phyloP scores from a whole-genome alignment of 78 protist species.

The Tieghemostelium lacteum region DNA sequence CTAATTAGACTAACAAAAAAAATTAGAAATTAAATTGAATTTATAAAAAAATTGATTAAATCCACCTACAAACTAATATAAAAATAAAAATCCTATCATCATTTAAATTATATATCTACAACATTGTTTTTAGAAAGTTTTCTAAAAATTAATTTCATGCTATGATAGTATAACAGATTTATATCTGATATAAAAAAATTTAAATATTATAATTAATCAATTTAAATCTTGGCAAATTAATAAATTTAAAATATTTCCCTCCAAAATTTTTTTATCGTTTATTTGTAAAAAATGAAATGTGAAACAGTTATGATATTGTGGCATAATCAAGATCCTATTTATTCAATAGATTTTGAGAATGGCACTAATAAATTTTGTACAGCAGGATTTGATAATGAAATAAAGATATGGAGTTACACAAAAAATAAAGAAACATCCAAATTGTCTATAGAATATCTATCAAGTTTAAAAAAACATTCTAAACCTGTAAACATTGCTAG shows the following conservation, averaged over 20 bases:
- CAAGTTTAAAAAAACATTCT: conserved; percentile 36
- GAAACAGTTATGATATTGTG: conserved; percentile 78
- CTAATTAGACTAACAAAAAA: too few relatives aligned
- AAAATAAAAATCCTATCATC: too few relatives aligned
- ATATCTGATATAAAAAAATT: background rate
- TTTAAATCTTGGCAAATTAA: background rate
- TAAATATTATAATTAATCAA: too few relatives aligned
- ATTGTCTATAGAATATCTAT: conserved; percentile 17
- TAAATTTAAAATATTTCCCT: too few relatives aligned
- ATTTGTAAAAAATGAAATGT: conserved; percentile 6
- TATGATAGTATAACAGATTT: too few relatives aligned
- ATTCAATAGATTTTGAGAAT: conserved; percentile 56
- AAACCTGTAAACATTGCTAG: conserved; percentile 69
- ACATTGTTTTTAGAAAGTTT: background rate
- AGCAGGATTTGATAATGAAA: conserved; percentile 72
- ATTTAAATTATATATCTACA: too few relatives aligned
- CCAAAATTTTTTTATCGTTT: background rate
- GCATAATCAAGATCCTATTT: conserved; percentile 75
- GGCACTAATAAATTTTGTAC: conserved; percentile 57
- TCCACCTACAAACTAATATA: too few relatives aligned
- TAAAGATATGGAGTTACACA: conserved; percentile 66
- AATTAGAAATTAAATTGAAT: too few relatives aligned
- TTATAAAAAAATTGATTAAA: too few relatives aligned
- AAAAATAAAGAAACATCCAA: conserved; percentile 35
- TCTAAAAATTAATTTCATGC: too few relatives aligned